These are phyloP conservation scores for Bondarzewia mesenterica DNA, from an alignment of 1,284 basidiomycete genomes.

Conservation along the genomic window DNA sequence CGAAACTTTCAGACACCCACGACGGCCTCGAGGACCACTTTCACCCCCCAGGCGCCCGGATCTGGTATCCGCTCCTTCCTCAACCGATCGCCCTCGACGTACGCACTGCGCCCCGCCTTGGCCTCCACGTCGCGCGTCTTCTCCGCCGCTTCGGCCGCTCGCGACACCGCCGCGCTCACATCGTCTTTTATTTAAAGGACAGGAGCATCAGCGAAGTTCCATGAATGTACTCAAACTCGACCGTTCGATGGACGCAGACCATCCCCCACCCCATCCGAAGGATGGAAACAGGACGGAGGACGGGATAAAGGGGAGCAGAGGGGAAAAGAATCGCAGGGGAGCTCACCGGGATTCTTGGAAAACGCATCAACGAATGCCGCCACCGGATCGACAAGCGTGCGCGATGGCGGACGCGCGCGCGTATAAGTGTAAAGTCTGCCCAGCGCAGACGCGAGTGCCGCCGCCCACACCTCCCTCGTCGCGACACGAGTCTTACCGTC, in stretches of 20 bases:
- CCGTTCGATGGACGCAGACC: no score
- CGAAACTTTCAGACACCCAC: constrained; percentile 12
- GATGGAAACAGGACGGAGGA: not conserved
- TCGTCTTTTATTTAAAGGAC: constrained; percentile 13
- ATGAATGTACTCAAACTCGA: not conserved
- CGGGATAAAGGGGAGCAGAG: not conserved
- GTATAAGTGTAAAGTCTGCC: constrained; percentile 81
- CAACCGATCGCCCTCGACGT: constrained; percentile 71
- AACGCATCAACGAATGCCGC: constrained; percentile 68
- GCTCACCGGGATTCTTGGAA: constrained; percentile 22
- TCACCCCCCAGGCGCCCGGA: constrained; percentile 87
- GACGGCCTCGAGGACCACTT: constrained; percentile 63
- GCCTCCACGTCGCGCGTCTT: constrained; percentile 70
- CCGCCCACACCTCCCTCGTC: constrained; percentile 54
- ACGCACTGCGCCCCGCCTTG: constrained; percentile 85
- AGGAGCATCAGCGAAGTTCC: not conserved
- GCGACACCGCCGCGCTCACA: constrained; percentile 48
- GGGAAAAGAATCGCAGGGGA: not conserved
- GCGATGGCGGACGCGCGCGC: constrained; percentile 79
- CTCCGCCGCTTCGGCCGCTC: constrained; percentile 65
- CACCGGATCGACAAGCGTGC: constrained; percentile 88
- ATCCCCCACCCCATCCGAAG: not conserved
- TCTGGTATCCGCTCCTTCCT: constrained; percentile 70
- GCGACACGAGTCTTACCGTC: constrained; percentile 16
- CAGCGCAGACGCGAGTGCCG: constrained; percentile 56